phyloP scores from a whole-genome alignment of 1,284 basidiomycete species.

The Ceratobasidium sp. region DNA sequence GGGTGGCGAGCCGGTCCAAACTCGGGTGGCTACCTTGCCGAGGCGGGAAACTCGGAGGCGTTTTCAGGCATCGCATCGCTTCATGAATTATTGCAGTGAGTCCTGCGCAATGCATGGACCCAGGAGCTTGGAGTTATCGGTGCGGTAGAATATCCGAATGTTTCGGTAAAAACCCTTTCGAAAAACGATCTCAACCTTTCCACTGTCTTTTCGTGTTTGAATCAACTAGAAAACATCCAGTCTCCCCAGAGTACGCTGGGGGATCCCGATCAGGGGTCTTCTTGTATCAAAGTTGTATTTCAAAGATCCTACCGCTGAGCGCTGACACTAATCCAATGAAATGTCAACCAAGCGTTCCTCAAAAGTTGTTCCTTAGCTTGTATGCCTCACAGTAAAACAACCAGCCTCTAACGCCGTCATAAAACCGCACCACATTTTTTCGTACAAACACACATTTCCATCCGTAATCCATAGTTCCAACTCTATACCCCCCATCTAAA shows the following conservation, averaged over 20 bases:
- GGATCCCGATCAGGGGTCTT: no score
- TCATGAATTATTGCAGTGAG: no score
- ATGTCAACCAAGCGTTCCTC: no score
- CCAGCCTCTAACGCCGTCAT: not conserved
- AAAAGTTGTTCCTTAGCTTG: not conserved
- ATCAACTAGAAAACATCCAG: slow-evolving; percentile 2
- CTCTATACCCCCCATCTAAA: not conserved
- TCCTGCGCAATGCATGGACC: no score
- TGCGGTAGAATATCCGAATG: no score
- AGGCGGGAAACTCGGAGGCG: not conserved
- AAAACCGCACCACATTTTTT: slow-evolving; percentile 10
- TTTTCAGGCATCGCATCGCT: no score
- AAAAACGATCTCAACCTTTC: not conserved
- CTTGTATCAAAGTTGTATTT: no score
- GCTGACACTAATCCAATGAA: no score
- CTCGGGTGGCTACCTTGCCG: not conserved
- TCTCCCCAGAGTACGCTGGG: no score
- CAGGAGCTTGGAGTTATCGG: no score
- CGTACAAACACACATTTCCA: slow-evolving; percentile 30
- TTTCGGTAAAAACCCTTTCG: not conserved
- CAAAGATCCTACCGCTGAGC: no score
- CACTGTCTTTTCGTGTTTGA: not conserved
- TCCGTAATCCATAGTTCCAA: not conserved
- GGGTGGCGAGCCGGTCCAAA: not conserved
- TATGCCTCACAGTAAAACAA: not conserved